Evolutionary conservation across 192 early-diverging fungal species (phyloP), one percentile per base, ranked within the genome.

Genomic region (Coemansia sp.): DNA sequence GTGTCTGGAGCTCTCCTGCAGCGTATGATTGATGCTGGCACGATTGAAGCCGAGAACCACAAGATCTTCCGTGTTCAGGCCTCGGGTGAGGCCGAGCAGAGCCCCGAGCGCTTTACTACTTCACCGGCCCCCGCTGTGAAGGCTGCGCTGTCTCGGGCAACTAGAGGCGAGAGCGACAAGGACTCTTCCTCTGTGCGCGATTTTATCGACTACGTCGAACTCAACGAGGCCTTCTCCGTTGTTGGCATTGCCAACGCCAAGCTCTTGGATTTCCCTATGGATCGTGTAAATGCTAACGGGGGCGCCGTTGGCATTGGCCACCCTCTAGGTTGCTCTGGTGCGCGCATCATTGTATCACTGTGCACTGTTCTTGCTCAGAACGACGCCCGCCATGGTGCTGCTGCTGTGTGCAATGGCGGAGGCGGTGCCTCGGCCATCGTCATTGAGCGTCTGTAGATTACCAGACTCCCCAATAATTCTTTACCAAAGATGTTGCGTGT

Each of bases 271-370:
- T 74, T 98, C 48, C 77, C 72, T 34, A 70, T 74, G 8, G 88
- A 89, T n/a, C 92, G 93, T 50, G 86, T 98, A 58, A 99, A 99
- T 66, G 86, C 92, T n/a, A 88, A 89, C 75, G 97, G 97, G 62
- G 97, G 97, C 53, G 95, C 97, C 28, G 95, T 97, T 31, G 93
- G 93, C 0, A 85, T 96, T 43, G 97, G 97, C n/a, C 97, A 99
- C 77, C 97, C 97, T 59, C 85, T 99, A n/a, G 97, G 97, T 38
- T 95, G 93, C 83, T 92, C 91, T 16, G 97, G 95, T 55, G 93
- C 94, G 26, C 86, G 95, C 56, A 89, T 99, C 46, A 85, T 98
- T 61, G 88, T 88, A 23, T 92, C 95, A 3, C 72, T 98, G 57
- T 81, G 88, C 46, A 90, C 71, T 31, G 86, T 93, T 16, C 84